phyloP scores from a whole-genome alignment of 371 early-diverging fungal genomes.

The Massospora cicadina region DNA sequence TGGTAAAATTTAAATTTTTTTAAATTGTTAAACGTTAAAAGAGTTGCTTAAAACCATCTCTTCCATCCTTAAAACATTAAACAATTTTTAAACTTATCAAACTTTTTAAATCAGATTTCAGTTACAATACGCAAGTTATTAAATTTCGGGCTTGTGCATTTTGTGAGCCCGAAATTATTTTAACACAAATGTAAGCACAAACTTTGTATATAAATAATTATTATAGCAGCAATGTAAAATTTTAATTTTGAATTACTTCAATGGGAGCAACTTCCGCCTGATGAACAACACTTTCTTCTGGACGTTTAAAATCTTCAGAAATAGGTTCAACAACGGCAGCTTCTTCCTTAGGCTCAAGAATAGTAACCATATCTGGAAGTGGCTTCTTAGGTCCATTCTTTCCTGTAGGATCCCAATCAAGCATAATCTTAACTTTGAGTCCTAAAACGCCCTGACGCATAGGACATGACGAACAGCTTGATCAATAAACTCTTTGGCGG shows the following conservation, averaged over 20 bases:
- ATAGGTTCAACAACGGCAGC: slow-evolving; percentile 46
- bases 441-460: slow-evolving; percentile 99
- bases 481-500: slow-evolving; percentile 95
- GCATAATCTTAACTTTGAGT: slow-evolving; percentile 99
- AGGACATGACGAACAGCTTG: slow-evolving; percentile 95
- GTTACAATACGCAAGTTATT: no score
- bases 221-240: no score
- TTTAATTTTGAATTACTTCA: slow-evolving; percentile 7
- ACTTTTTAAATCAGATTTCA: no score
- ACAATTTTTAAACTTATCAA: no score
- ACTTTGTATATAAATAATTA: no score
- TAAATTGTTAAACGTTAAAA: no score
- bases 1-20: no score
- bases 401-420: slow-evolving; percentile 92
- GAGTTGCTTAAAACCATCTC: no score
- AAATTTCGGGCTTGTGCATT: no score
- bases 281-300: slow-evolving; percentile 24
- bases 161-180: no score
- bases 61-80: no score
- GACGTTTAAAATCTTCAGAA: slow-evolving; percentile 48
- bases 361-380: slow-evolving; percentile 94
- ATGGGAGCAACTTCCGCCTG: slow-evolving; percentile 21
- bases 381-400: slow-evolving; percentile 90
- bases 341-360: slow-evolving; percentile 86
- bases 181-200: no score